These are phyloP conservation scores for Nicotiana undulata DNA, from an alignment of 257 asterid species.

Conservation along the genomic window DNA sequence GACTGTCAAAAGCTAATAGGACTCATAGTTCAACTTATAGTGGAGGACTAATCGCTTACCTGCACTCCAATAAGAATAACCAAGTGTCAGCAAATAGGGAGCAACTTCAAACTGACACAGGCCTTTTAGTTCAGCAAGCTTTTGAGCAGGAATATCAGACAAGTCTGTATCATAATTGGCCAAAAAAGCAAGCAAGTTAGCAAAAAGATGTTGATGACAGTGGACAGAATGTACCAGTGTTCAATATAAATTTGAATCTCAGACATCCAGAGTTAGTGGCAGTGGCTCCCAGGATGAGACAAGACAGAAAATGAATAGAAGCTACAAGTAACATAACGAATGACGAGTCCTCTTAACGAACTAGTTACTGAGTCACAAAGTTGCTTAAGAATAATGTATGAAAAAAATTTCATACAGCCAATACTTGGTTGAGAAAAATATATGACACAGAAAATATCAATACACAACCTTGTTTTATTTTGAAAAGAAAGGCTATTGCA, in stretches of 20 bases:
- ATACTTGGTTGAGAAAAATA: neutral
- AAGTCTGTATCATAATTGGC: conserved; percentile 42
- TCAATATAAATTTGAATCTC: neutral
- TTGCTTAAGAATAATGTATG: neutral
- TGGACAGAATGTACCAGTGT: neutral
- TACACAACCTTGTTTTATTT: neutral
- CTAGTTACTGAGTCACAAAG: neutral
- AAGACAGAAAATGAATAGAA: neutral
- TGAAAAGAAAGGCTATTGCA: neutral
- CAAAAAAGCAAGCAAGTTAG: neutral
- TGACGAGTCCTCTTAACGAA: neutral
- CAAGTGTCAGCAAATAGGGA: conserved; percentile 69
- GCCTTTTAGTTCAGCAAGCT: conserved; percentile 62
- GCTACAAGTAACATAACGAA: neutral
- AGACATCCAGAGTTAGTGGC: neutral
- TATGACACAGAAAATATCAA: neutral
- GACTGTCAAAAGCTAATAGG: neutral
- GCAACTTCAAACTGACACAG: conserved; percentile 65
- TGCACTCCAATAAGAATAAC: conserved; percentile 87
- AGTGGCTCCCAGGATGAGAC: neutral
- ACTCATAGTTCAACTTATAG: neutral
- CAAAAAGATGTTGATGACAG: neutral
- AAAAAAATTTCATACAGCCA: neutral
- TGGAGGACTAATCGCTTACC: conserved; percentile 29
- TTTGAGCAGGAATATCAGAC: conserved; percentile 58